Evolutionary conservation across 2,329 filamentous ascomycete genomes (phyloP), one percentile per base, ranked within the genome.

Genomic region (Fonsecaea pedrosoi): DNA sequence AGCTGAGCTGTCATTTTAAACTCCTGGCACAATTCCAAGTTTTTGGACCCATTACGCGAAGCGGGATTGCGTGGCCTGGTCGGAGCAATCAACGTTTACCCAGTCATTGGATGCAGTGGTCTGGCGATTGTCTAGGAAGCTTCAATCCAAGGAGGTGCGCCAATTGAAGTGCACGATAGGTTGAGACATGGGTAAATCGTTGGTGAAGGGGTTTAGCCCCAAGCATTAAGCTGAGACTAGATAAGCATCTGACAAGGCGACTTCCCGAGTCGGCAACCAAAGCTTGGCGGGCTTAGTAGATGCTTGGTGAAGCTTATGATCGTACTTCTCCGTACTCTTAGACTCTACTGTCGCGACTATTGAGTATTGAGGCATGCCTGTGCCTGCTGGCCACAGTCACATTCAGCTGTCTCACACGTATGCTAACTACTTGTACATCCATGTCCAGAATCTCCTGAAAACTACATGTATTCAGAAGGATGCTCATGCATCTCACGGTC

Each of bases 1-100:
- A 34, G 45, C 40, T 60, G 58, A 50, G 15, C 42, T 15, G 40
- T 53, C 40, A 60, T 37, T 37, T 60, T 60, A 30, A 59, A 48
- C 58, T 37, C 34, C 42, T 55, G 54, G 54, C 32, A 18, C 45
- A 50, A 50, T 50, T 50, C 45, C 45, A 55, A 13, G 54, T 37
- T 55, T 55, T 55, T 15, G 9, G 45, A 50, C 45, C 45, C 45
- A 50, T 50, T 3, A 4, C 45, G 15, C 21, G 9, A 50, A 18
- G 18, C 45, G 18, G 45, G 21, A 50, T 50, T 50, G 45, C 45
- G 45, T 21, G 45, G 45, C 54, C 54, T 55, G 30, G 10, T 18
- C 35, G 54, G 34, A 18, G 13, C 38, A 50, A 13, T 13, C 18
- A 34, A 35, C 42, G 38, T 61, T 32, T 54, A 30, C 2, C 45